Base-by-base conservation (phyloP, 2,329 filamentous ascomycete genomes). In the Pseudogymnoascus sp. region DNA sequence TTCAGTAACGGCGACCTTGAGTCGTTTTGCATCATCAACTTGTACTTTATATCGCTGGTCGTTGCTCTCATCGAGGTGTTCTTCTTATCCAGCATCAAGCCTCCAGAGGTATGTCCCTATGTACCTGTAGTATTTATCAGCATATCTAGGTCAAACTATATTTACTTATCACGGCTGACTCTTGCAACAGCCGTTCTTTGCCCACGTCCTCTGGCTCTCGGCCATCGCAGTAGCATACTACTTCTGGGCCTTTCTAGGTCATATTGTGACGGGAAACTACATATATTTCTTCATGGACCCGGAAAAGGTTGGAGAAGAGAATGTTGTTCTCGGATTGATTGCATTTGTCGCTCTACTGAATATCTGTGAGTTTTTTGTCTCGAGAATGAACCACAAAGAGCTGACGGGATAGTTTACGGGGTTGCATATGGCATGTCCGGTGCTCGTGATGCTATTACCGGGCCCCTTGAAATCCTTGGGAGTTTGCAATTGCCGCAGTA, bases 11-110 rank as follows among this genome's bases (percentile, higher is more conserved):
- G 66, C 8, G 61, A 63, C 57, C 66, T 66, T 41, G 61, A 43
- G 14, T 58, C 39, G 7, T 73, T 71, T 63, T 67, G 63, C 22
- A 58, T 72, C 9, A 37, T 70, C 16, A 68, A 65, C 63, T 66
- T 70, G 59, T 69, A 65, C 54, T 62, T 61, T 30, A 22, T 72
- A 62, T 69, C 67, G 59, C 66, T 67, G 16, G 16, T 67, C n/a
- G 62, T 72, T 64, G 67, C 71, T 11, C 60, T 74, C 22, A 43
- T 71, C 50, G 72, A 73, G 60, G 60, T 73, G 6, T 63, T 72
- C 57, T 64, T 71, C 38, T 66, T 70, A 37, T 70, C 66, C 50
- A 73, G 71, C 59, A 70, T 72, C 57, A 70, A 63, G 59, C 65
- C 68, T 47, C 67, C 65, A 59, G 65, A 63, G 25, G 71, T 72